Conservation (phyloP, 2,329 filamentous ascomycete genomes). For the Cordyceps fumosorosea region DNA sequence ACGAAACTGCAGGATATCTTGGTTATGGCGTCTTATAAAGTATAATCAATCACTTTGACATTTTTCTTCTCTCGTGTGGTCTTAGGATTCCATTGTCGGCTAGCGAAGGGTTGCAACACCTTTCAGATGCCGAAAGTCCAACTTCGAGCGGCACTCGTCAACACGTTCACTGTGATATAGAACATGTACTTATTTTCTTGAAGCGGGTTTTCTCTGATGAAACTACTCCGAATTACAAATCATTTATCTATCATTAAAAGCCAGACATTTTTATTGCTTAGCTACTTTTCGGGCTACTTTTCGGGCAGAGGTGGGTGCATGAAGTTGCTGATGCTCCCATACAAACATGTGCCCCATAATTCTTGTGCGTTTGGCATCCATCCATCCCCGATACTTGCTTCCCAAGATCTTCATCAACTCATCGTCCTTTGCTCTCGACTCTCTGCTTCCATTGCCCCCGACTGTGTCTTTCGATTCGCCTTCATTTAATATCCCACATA, state of each 20-base stretch:
- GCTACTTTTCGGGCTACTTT: too few relatives aligned
- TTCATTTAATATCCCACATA: neutral
- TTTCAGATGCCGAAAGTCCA: too few relatives aligned
- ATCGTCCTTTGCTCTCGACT: neutral
- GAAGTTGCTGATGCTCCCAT: neutral
- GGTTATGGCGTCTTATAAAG: slow-evolving; percentile 8
- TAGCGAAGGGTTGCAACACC: too few relatives aligned
- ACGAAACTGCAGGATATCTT: neutral
- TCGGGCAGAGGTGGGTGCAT: neutral
- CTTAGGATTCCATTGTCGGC: neutral
- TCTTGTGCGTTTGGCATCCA: neutral
- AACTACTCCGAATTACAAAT: too few relatives aligned
- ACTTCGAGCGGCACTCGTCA: too few relatives aligned
- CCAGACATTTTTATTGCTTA: too few relatives aligned
- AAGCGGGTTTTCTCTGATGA: too few relatives aligned
- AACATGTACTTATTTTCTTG: too few relatives aligned
- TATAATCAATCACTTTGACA: neutral
- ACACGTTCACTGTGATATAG: too few relatives aligned
- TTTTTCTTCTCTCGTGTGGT: neutral
- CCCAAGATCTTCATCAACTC: neutral
- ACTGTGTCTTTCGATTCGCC: neutral
- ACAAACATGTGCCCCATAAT: neutral
- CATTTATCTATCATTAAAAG: too few relatives aligned
- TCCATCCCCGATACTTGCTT: neutral
- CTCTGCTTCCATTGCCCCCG: neutral